Base-by-base conservation (phyloP, 2,329 filamentous ascomycete species). In the Ophiostoma australiae region DNA sequence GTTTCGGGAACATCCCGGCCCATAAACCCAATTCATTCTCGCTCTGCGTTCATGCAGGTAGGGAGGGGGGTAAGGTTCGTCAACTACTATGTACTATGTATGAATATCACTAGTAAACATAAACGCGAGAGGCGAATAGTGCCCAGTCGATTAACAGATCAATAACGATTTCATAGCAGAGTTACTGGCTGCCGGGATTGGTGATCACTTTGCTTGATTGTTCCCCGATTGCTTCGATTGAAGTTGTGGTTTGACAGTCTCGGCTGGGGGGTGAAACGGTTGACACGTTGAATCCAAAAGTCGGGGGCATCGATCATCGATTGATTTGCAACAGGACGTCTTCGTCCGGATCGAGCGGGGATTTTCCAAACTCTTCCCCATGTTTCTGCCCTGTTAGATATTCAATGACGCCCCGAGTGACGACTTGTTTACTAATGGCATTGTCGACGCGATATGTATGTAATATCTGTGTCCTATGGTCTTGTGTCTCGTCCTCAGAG, bases 1-100 rank as follows among this genome's bases (percentile, higher is more conserved):
- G 58, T 63, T 63, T 63, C 15, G 58, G 58, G 58, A 35, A 33
- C 58, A 31, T 33, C 13, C 58, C 58, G n/a, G n/a, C 10, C 52
- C 52, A 27, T 27, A 31, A 27, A 27, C 23, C 7, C 17, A 7
- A n/a, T n/a, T 48, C 23, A 8, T 58, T 58, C 20, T 58, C 52
- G 58, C 27, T 27, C 8, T 63, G 58, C 58, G 58, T 20, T 63
- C 58, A 61, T 61, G 55, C 55, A 61, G 55, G 39, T 41, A 41
- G 39, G 44, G 1, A 58, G 52, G 27, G 52, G 52, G 23, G 52
- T 58, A 27, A 27, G 11, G 23, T 31, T 31, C 48, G 48, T 23
- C 27, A 27, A 27, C 11, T 23, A n/a, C n/a, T n/a, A n/a, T n/a
- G n/a, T n/a, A n/a, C n/a, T n/a, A n/a, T n/a, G n/a, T n/a, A 27